Percentiles rank a stretch among this genome's conserved stretches.
Conservation (phyloP, 2,329 filamentous ascomycete species). For the Lasiodiplodia hormozganensis region DNA sequence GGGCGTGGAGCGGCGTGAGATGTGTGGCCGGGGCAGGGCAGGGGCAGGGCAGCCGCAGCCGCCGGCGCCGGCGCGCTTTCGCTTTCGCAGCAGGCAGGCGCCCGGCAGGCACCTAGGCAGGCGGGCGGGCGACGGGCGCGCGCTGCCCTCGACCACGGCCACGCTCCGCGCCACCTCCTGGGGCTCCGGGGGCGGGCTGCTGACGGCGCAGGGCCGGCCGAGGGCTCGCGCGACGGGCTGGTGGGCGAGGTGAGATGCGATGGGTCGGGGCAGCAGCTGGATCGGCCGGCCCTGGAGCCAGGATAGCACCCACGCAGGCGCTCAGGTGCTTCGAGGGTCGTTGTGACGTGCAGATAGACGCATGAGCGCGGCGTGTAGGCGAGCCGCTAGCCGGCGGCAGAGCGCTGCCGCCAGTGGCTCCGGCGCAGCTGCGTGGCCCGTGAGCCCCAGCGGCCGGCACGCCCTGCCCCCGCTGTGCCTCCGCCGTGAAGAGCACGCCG, state of each 20-base stretch:
- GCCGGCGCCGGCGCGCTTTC: background rate
- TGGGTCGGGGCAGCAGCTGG: slow-evolving; percentile 16
- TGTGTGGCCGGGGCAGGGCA: slow-evolving; percentile 8
- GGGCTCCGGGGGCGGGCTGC: slow-evolving; percentile 20
- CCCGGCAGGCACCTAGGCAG: background rate
- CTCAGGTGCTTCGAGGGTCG: slow-evolving; percentile 16
- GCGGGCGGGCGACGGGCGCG: background rate
- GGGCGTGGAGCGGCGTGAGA: slow-evolving; percentile 15
- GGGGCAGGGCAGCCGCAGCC: background rate
- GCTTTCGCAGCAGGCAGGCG: slow-evolving; percentile 11
- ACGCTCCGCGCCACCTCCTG: slow-evolving; percentile 22
- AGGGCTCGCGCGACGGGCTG: slow-evolving; percentile 20
- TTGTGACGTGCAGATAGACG: slow-evolving; percentile 28
- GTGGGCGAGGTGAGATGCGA: slow-evolving; percentile 17
- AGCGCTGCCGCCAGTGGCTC: background rate
- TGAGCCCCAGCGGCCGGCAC: background rate
- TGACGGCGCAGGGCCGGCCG: slow-evolving; percentile 27
- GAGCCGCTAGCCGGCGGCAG: slow-evolving; percentile 20
- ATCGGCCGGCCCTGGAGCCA: slow-evolving; percentile 22
- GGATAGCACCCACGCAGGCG: slow-evolving; percentile 20
- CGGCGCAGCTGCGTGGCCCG: background rate
- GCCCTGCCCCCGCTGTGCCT: background rate
- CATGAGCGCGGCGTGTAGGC: slow-evolving; percentile 21
- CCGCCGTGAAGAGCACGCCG: slow-evolving; percentile 8
- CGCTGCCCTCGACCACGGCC: slow-evolving; percentile 1